Evolutionary conservation across 371 early-diverging fungal genomes (phyloP).

Genomic region (Lichtheimia ramosa): DNA sequence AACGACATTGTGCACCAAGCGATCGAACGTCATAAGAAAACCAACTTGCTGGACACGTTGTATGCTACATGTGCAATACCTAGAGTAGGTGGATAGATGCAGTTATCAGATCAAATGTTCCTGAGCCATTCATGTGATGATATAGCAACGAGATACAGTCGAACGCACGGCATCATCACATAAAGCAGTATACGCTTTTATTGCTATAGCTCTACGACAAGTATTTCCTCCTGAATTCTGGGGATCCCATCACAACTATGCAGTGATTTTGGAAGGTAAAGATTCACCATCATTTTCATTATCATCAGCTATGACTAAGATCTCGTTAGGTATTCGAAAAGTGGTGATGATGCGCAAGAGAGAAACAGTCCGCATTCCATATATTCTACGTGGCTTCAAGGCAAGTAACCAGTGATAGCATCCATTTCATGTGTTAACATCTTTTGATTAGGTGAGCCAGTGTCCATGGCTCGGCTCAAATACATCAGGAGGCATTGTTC

Average conservation of each 20-base stretch:
- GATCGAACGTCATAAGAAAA: neutral
- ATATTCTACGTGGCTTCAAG: conserved; percentile 37
- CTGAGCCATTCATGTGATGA: too few relatives aligned
- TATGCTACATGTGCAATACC: neutral
- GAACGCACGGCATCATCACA: too few relatives aligned
- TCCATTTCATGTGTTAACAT: neutral
- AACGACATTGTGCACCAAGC: neutral
- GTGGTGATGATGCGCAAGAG: conserved; percentile 55
- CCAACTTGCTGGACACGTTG: neutral
- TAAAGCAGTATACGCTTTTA: conserved; percentile 8
- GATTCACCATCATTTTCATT: neutral
- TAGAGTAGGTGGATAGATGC: neutral
- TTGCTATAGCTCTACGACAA: conserved; percentile 17
- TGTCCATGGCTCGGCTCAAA: conserved; percentile 3
- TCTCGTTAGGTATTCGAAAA: conserved; percentile 34
- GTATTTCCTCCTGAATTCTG: conserved; percentile 56
- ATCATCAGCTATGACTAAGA: neutral
- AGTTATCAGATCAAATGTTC: too few relatives aligned
- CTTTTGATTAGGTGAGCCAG: neutral
- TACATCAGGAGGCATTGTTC: conserved; percentile 8
- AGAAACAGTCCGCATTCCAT: conserved; percentile 64
- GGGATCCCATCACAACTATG: conserved; percentile 53
- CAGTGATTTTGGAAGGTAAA: conserved; percentile 43
- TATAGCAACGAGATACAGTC: too few relatives aligned
- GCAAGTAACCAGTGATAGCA: conserved; percentile 17